phyloP scores from a whole-genome alignment of 768 basidiomycete genomes.

The Favolaschia claudopus region DNA sequence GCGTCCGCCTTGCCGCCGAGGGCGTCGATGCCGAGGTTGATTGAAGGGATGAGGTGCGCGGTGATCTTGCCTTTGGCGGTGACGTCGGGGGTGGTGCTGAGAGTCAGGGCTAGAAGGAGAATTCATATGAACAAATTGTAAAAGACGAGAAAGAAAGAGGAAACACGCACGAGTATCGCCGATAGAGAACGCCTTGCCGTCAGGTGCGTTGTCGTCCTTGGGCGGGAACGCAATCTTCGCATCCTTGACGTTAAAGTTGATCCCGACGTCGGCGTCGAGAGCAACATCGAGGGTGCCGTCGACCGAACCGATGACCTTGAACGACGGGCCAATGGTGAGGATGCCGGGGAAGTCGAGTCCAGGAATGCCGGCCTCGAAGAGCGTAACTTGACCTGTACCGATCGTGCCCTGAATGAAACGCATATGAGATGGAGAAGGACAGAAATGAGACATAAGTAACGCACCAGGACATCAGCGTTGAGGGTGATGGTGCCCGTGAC shows the following conservation, averaged over 20 bases:
- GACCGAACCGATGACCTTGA: slow-evolving; percentile 15
- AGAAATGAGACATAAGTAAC: slow-evolving; percentile 24
- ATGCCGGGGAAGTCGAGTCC: slow-evolving; percentile 27
- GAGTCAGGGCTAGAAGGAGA: slow-evolving; percentile 27
- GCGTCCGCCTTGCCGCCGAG: slow-evolving; percentile 27
- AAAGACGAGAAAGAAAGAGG: background rate
- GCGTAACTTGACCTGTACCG: background rate
- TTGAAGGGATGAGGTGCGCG: slow-evolving; percentile 40
- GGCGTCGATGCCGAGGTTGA: slow-evolving; percentile 36
- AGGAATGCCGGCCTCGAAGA: slow-evolving; percentile 34
- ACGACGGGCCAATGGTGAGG: slow-evolving; percentile 27
- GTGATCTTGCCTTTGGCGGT: slow-evolving; percentile 34
- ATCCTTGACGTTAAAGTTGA: slow-evolving; percentile 18
- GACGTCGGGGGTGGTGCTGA: slow-evolving; percentile 35
- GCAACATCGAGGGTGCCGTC: slow-evolving; percentile 15
- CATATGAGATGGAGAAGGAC: background rate
- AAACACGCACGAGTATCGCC: slow-evolving; percentile 21
- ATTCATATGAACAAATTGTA: background rate
- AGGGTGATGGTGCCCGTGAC: slow-evolving; percentile 30
- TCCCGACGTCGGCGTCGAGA: slow-evolving; percentile 20
- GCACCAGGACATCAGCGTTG: slow-evolving; percentile 15
- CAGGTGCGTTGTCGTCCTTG: background rate
- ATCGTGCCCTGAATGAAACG: slow-evolving; percentile 20
- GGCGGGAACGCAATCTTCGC: slow-evolving; percentile 23
- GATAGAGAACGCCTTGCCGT: slow-evolving; percentile 8